A percentile compares a stretch with the other conserved stretches of the same genome.
These are phyloP conservation scores for Lycium barbarum DNA, from an alignment of 257 asterid genomes.

Conservation along the genomic window DNA sequence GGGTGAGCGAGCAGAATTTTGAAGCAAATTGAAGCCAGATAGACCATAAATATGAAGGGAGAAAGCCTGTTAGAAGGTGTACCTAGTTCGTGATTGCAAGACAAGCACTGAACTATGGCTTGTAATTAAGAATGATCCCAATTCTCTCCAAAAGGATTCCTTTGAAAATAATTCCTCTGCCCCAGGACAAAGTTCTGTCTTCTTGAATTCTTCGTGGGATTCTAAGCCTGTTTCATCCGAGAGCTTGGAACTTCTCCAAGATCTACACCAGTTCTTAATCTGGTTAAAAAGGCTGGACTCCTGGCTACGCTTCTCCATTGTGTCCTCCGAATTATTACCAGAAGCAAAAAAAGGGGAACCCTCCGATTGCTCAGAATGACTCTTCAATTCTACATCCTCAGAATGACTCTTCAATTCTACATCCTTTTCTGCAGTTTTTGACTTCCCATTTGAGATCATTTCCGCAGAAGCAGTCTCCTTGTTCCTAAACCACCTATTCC, in stretches of 20 bases:
- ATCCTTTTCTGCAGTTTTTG: slow-evolving; percentile 37
- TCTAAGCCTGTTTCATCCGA: slow-evolving; percentile 40
- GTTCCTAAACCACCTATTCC: slow-evolving; percentile 62
- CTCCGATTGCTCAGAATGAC: slow-evolving; percentile 35
- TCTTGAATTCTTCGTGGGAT: slow-evolving; percentile 39
- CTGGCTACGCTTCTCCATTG: slow-evolving; percentile 36
- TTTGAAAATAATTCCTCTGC: slow-evolving; percentile 49
- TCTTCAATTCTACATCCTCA: slow-evolving; percentile 35
- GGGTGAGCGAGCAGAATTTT: not conserved
- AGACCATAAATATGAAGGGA: not conserved
- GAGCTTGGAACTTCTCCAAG: slow-evolving; percentile 46
- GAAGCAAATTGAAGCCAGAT: not conserved
- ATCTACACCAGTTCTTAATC: slow-evolving; percentile 47
- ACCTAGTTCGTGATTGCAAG: slow-evolving; percentile 73
- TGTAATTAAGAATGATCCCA: slow-evolving; percentile 60
- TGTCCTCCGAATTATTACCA: slow-evolving; percentile 43
- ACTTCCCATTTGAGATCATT: slow-evolving; percentile 37
- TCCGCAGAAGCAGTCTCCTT: slow-evolving; percentile 36
- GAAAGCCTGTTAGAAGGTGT: slow-evolving; percentile 19
- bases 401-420: slow-evolving; percentile 33
- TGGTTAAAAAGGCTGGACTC: slow-evolving; percentile 39
- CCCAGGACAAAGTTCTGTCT: slow-evolving; percentile 31
- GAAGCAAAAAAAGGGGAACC: slow-evolving; percentile 51
- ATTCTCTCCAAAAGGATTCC: slow-evolving; percentile 73
- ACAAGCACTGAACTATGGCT: slow-evolving; percentile 52